phyloP scores from a whole-genome alignment of 1,284 basidiomycete species.

The Microbotryum intermedium region DNA sequence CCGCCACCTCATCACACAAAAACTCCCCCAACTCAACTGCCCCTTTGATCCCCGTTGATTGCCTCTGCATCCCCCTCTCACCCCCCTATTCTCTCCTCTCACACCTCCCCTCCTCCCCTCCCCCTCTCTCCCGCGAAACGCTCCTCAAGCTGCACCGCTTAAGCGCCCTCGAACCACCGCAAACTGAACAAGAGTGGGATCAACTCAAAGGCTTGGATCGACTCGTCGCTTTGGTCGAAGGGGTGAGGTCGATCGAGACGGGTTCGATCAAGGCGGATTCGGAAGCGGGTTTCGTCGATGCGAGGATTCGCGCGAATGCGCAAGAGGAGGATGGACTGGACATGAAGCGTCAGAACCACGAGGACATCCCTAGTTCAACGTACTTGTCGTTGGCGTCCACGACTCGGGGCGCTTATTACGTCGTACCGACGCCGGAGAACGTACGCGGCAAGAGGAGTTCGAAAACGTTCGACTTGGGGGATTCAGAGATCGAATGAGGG shows the following conservation, averaged over 20 bases:
- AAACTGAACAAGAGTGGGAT: slow-evolving; percentile 3
- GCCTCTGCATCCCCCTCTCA: slow-evolving; percentile 16
- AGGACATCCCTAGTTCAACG: not conserved
- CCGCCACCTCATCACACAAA: too few species aligned
- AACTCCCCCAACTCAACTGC: not conserved
- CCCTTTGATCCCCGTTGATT: slow-evolving; percentile 10
- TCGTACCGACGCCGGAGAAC: slow-evolving; percentile 23
- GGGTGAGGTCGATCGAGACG: slow-evolving; percentile 10
- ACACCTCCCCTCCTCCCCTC: slow-evolving; percentile 8
- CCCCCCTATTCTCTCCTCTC: slow-evolving; percentile 17
- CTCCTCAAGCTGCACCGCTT: slow-evolving; percentile 22
- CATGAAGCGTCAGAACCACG: not conserved
- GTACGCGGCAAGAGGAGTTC: not conserved
- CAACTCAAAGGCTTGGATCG: slow-evolving; percentile 13
- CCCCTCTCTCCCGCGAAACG: slow-evolving; percentile 10
- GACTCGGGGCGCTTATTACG: slow-evolving; percentile 21
- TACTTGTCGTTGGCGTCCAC: slow-evolving; percentile 10
- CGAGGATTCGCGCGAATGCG: slow-evolving; percentile 13
- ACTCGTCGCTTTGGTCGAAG: slow-evolving; percentile 22
- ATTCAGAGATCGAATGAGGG: too few species aligned
- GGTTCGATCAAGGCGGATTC: not conserved
- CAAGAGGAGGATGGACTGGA: not conserved
- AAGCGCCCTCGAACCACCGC: slow-evolving; percentile 21
- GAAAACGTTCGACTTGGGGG: too few species aligned
- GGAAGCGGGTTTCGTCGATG: slow-evolving; percentile 17